Conservation (phyloP, 2,329 filamentous ascomycete species). For the Myriangium duriaei region DNA sequence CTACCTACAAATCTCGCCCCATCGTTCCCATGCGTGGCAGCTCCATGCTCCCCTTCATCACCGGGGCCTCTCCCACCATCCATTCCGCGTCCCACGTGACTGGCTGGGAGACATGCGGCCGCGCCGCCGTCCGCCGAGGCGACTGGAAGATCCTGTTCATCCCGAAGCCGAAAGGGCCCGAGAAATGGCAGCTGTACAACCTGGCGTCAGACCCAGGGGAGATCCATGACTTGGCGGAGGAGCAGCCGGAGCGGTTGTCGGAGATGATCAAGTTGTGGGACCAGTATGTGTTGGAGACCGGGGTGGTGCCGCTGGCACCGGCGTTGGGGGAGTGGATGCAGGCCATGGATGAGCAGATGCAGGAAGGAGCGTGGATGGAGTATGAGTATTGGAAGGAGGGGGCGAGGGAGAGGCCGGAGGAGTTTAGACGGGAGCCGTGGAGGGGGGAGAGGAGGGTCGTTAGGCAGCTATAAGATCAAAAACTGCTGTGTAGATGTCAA, state of each 20-base stretch:
- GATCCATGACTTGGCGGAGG: slow-evolving; percentile 25
- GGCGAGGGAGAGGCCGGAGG: slow-evolving; percentile 29
- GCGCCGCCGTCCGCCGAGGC: slow-evolving; percentile 42
- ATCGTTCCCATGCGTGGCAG: slow-evolving; percentile 41
- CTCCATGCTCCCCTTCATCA: slow-evolving; percentile 34
- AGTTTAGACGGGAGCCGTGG: slow-evolving; percentile 21
- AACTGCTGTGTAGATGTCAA: too few relatives aligned
- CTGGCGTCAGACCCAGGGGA: slow-evolving; percentile 41
- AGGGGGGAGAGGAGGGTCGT: slow-evolving; percentile 20
- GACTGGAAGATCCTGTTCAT: slow-evolving; percentile 49
- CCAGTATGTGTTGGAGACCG: slow-evolving; percentile 46
- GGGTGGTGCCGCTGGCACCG: slow-evolving; percentile 47
- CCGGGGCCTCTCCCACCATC: slow-evolving; percentile 25
- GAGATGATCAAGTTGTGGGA: slow-evolving; percentile 44
- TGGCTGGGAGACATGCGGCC: slow-evolving; percentile 46
- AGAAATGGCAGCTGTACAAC: slow-evolving; percentile 47
- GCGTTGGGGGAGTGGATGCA: slow-evolving; percentile 47
- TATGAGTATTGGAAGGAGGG: slow-evolving; percentile 51
- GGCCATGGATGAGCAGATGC: slow-evolving; percentile 52
- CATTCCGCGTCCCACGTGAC: slow-evolving; percentile 41
- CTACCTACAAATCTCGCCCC: slow-evolving; percentile 37
- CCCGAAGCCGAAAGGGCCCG: slow-evolving; percentile 41
- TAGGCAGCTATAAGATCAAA: too few relatives aligned
- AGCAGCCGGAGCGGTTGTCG: slow-evolving; percentile 31
- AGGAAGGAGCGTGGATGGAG: slow-evolving; percentile 53